Conservation (phyloP, 371 early-diverging fungal species). For the Saksenaea oblongispora region DNA sequence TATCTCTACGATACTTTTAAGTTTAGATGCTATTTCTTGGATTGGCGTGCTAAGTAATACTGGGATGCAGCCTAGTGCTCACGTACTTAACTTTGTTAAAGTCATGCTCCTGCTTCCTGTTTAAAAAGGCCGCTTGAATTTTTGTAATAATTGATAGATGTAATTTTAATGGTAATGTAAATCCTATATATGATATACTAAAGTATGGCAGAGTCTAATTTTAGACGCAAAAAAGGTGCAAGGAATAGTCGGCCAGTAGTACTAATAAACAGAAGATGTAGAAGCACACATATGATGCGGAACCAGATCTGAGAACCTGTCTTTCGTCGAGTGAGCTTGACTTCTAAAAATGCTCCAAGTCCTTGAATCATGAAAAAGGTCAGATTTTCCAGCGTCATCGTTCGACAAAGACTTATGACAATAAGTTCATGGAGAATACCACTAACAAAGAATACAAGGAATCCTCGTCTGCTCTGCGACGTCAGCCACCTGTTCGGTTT, state of each 20-base stretch:
- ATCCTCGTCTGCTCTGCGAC: constrained; percentile 14
- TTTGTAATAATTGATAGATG: too few species aligned
- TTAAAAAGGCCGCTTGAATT: too few species aligned
- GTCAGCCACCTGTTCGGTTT: not conserved
- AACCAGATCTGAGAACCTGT: constrained; percentile 7
- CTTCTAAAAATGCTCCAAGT: constrained; percentile 22
- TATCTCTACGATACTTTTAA: too few species aligned
- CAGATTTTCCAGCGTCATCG: constrained; percentile 38
- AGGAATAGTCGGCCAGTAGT: constrained; percentile 41
- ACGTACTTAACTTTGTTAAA: too few species aligned
- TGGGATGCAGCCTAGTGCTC: too few species aligned
- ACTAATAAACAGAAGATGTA: constrained; percentile 24
- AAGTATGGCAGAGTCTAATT: not conserved
- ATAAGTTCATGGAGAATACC: constrained; percentile 41
- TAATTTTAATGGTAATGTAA: too few species aligned
- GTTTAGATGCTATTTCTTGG: too few species aligned
- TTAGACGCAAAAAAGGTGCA: constrained; percentile 31
- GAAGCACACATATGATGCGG: constrained; percentile 9
- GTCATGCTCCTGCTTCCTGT: too few species aligned
- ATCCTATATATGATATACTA: not conserved
- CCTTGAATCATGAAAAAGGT: constrained; percentile 37
- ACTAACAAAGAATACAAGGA: constrained; percentile 33
- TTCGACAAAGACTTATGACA: constrained; percentile 33
- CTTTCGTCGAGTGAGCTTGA: constrained; percentile 10
- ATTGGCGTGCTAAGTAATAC: too few species aligned